Conservation (phyloP, 2,329 filamentous ascomycete species). For the Talaromyces sp. region DNA sequence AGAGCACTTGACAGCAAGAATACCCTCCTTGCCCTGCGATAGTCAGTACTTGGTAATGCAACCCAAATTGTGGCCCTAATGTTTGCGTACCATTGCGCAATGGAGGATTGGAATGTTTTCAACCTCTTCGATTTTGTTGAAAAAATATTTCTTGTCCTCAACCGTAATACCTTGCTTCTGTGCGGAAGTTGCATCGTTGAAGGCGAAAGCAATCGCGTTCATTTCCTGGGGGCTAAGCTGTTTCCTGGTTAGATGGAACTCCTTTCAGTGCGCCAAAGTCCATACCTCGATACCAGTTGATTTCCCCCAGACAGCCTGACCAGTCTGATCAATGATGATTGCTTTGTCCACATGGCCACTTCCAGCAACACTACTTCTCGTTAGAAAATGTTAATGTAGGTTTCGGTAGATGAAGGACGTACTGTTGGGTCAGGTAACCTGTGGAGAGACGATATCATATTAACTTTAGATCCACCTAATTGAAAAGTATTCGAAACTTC, state of each 20-base stretch:
- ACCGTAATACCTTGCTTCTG: background rate
- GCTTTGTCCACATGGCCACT: conserved; percentile 62
- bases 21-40: conserved; percentile 68
- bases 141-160: conserved; percentile 58
- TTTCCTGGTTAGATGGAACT: background rate
- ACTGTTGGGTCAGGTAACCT: conserved; percentile 9
- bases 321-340: conserved; percentile 75
- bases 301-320: conserved; percentile 75
- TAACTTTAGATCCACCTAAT: background rate
- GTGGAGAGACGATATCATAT: background rate
- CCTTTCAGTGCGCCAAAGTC: conserved; percentile 9
- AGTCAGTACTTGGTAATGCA: conserved; percentile 1
- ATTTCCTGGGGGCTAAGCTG: conserved; percentile 54
- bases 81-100: conserved; percentile 2
- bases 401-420: conserved; percentile 5
- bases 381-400: background rate
- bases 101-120: conserved; percentile 10
- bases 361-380: background rate
- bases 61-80: background rate
- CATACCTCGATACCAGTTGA: conserved; percentile 69
- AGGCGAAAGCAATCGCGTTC: conserved; percentile 48
- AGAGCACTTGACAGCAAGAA: conserved; percentile 79
- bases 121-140: conserved; percentile 9
- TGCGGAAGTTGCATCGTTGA: conserved; percentile 40
- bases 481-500: background rate